Conservation (phyloP, 306 rosid genomes). For the Mucuna pruriens region DNA sequence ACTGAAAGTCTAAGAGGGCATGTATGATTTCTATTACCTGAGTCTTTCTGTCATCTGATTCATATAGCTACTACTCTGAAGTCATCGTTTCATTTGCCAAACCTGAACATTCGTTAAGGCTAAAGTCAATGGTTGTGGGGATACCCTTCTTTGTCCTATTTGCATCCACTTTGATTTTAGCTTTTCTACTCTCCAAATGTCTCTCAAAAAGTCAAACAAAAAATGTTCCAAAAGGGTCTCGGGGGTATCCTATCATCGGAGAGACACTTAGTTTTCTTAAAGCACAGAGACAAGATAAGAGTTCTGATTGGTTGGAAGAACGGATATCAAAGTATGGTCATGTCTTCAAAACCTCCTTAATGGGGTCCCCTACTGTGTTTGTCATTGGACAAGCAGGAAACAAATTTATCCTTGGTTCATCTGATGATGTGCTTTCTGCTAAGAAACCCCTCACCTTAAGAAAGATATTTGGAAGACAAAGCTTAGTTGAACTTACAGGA, state of each 20-base stretch:
- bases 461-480: constrained; percentile 49
- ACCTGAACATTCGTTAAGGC: neutral
- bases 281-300: constrained; percentile 50
- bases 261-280: constrained; percentile 55
- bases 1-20: neutral
- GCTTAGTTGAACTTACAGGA: constrained; percentile 51
- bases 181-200: constrained; percentile 42
- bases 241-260: constrained; percentile 57
- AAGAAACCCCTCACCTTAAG: constrained; percentile 52
- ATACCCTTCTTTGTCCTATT: constrained; percentile 38
- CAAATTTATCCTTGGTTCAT: constrained; percentile 52
- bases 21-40: neutral
- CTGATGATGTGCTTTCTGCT: constrained; percentile 50
- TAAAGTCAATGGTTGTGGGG: constrained; percentile 20
- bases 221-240: constrained; percentile 63
- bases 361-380: constrained; percentile 60
- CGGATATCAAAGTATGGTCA: constrained; percentile 48
- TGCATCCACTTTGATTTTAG: constrained; percentile 44
- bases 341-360: constrained; percentile 56
- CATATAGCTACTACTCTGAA: neutral
- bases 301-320: constrained; percentile 56
- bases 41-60: constrained; percentile 16
- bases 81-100: constrained; percentile 13
- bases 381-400: constrained; percentile 52
- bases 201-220: constrained; percentile 40